Percentiles rank a stretch among this genome's conserved stretches.
These are phyloP conservation scores for Fusarium haematococcum DNA, from an alignment of 2,329 filamentous ascomycete genomes.

Conservation along the genomic window DNA sequence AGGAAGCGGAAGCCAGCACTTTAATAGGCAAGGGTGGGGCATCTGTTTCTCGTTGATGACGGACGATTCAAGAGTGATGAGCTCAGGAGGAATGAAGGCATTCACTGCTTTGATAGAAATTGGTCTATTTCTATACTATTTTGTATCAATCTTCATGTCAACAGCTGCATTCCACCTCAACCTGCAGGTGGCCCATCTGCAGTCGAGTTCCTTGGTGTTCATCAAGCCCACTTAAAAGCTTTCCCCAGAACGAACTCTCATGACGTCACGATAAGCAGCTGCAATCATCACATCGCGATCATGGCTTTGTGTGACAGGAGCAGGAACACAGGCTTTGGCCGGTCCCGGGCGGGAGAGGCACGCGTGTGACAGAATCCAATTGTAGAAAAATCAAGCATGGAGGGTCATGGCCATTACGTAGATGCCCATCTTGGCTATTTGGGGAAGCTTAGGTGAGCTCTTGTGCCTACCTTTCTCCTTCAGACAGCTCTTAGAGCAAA, in stretches of 20 bases:
- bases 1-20: background rate
- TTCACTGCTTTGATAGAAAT: background rate
- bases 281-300: constrained; percentile 32
- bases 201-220: constrained; percentile 4
- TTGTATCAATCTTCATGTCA: background rate
- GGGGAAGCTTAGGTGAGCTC: constrained; percentile 20
- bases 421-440: constrained; percentile 26
- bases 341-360: constrained; percentile 4
- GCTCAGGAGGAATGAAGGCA: background rate
- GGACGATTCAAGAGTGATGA: background rate
- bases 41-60: constrained; percentile 3
- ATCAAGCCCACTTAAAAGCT: background rate
- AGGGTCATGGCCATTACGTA: constrained; percentile 26
- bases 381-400: constrained; percentile 10
- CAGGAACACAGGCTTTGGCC: constrained; percentile 3
- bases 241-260: constrained; percentile 22
- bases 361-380: constrained; percentile 27
- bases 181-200: background rate
- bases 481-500: background rate
- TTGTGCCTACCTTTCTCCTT: constrained; percentile 19
- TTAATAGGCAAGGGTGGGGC: constrained; percentile 1
- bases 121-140: background rate
- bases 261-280: constrained; percentile 42
- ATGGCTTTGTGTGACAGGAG: constrained; percentile 39
- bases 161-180: background rate